phyloP scores from a whole-genome alignment of 208 protist species.

The Trypanosoma lewisi region DNA sequence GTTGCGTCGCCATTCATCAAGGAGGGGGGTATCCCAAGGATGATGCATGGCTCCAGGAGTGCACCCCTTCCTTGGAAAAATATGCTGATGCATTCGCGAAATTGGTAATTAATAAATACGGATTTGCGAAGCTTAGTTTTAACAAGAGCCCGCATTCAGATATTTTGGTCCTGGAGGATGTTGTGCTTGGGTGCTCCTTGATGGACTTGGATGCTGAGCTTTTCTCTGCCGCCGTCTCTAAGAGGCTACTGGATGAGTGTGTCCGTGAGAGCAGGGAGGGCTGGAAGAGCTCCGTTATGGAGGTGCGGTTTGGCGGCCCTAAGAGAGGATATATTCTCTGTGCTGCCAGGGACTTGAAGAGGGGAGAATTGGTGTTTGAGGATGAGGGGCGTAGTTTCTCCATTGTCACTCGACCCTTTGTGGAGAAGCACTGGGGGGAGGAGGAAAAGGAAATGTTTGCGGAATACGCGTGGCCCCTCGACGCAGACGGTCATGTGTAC shows the following conservation, averaged over 20 bases:
- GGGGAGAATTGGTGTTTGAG: slow-evolving; percentile 69
- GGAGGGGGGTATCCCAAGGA: slow-evolving; percentile 3
- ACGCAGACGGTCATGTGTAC: slow-evolving; percentile 82
- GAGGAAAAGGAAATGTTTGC: slow-evolving; percentile 58
- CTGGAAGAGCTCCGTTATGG: slow-evolving; percentile 5
- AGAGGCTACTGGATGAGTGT: slow-evolving; percentile 17
- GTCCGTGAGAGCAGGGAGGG: slow-evolving; percentile 9
- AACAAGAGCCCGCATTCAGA: slow-evolving; percentile 12
- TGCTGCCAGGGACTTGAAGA: slow-evolving; percentile 39
- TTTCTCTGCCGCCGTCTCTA: background rate
- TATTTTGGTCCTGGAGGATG: slow-evolving; percentile 17
- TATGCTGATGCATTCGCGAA: slow-evolving; percentile 28
- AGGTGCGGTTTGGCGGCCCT: slow-evolving; percentile 11
- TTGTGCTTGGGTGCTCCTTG: slow-evolving; percentile 22
- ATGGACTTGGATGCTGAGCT: slow-evolving; percentile 3
- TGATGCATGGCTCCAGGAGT: slow-evolving; percentile 14
- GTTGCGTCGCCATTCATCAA: slow-evolving; percentile 5
- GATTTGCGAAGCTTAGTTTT: slow-evolving; percentile 27
- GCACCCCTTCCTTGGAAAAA: slow-evolving; percentile 12
- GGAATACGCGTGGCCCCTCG: slow-evolving; percentile 90
- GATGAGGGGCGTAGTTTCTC: slow-evolving; percentile 78
- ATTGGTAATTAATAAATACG: slow-evolving; percentile 31
- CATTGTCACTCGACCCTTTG: slow-evolving; percentile 66
- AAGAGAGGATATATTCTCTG: slow-evolving; percentile 67
- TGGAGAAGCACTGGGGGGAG: slow-evolving; percentile 50